Conservation (phyloP, 768 basidiomycete genomes). For the Pholiota conissans region DNA sequence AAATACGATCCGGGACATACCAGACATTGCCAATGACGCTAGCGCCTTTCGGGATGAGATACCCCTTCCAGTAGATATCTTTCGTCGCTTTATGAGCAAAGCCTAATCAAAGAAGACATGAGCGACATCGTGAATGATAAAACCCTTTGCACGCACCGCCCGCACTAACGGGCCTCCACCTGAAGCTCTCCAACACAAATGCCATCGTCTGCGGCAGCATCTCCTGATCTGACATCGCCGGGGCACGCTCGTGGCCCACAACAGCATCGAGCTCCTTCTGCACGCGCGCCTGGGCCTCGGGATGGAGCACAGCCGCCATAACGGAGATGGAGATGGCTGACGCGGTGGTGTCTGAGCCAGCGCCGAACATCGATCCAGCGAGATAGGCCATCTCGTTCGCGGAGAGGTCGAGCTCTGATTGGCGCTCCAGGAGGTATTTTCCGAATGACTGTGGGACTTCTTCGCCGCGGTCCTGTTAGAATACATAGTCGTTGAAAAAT, state of each 20-base stretch:
- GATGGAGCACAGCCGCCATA: constrained; percentile 59
- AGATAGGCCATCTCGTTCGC: constrained; percentile 62
- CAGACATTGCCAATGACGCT: constrained; percentile 63
- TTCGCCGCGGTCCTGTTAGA: constrained; percentile 29
- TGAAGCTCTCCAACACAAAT: constrained; percentile 48
- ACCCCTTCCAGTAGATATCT: constrained; percentile 53
- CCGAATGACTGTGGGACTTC: constrained; percentile 50
- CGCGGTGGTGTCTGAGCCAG: constrained; percentile 66
- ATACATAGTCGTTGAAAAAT: background rate
- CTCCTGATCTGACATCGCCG: constrained; percentile 40
- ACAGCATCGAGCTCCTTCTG: constrained; percentile 57
- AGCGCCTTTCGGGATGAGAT: constrained; percentile 55
- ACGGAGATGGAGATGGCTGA: constrained; percentile 55
- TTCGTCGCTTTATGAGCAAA: constrained; percentile 65
- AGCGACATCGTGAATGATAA: background rate
- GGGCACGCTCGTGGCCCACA: constrained; percentile 46
- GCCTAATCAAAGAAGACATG: constrained; percentile 30
- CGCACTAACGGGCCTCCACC: constrained; percentile 53
- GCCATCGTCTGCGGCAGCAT: constrained; percentile 45
- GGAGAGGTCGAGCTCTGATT: constrained; percentile 51
- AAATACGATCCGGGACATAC: constrained; percentile 26
- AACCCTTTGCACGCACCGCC: constrained; percentile 31
- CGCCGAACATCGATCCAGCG: constrained; percentile 65
- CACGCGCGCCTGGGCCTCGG: constrained; percentile 48
- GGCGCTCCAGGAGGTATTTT: constrained; percentile 57